Evolutionary conservation across 768 basidiomycete genomes (phyloP).

Genomic region (Guyanaporus albipodus): DNA sequence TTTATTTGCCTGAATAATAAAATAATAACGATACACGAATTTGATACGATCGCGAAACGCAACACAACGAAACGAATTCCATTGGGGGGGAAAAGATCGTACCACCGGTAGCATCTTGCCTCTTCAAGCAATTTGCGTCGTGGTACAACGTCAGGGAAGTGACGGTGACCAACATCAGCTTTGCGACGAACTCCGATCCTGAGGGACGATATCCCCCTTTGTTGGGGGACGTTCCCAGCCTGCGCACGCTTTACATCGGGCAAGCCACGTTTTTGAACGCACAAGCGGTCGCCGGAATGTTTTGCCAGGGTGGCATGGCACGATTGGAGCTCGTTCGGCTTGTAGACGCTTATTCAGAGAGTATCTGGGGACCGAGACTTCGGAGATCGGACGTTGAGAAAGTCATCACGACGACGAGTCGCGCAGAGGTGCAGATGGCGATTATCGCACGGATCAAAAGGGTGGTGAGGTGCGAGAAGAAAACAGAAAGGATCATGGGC

Average conservation of each 20-base stretch:
- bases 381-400: slow-evolving; percentile 46
- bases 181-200: slow-evolving; percentile 25
- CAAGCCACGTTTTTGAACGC: slow-evolving; percentile 47
- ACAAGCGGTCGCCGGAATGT: slow-evolving; percentile 35
- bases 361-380: slow-evolving; percentile 57
- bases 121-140: slow-evolving; percentile 27
- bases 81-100: slow-evolving; percentile 30
- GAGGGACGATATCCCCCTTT: slow-evolving; percentile 21
- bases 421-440: slow-evolving; percentile 9
- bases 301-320: slow-evolving; percentile 24
- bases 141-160: slow-evolving; percentile 47
- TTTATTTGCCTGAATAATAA: neutral
- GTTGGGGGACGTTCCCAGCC: slow-evolving; percentile 36
- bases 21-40: neutral
- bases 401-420: slow-evolving; percentile 19
- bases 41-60: too few species aligned
- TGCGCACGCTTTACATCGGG: slow-evolving; percentile 44
- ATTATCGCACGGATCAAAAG: slow-evolving; percentile 34
- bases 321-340: slow-evolving; percentile 37
- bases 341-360: slow-evolving; percentile 51
- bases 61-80: too few species aligned
- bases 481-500: slow-evolving; percentile 50
- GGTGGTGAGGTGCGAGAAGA: slow-evolving; percentile 47
- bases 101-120: slow-evolving; percentile 16
- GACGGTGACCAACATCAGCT: slow-evolving; percentile 45